These are phyloP conservation scores for Lecanicillium sp. DNA, from an alignment of 2,329 filamentous ascomycete genomes.

Conservation along the genomic window DNA sequence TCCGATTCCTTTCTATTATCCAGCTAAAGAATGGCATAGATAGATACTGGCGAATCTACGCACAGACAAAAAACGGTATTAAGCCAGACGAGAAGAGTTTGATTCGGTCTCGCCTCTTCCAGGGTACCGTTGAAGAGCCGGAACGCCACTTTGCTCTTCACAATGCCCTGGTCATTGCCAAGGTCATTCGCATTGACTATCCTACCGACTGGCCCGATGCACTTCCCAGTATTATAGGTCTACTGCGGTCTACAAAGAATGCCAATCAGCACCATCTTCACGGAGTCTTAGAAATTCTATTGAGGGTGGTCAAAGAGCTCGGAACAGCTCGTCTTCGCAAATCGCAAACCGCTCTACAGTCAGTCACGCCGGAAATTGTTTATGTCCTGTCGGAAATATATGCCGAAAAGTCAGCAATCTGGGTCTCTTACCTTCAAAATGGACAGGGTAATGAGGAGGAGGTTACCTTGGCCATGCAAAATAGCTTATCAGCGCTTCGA, in stretches of 20 bases:
- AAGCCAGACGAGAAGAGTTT: conserved; percentile 66
- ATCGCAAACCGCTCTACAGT: conserved; percentile 69
- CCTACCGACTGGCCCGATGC: conserved; percentile 73
- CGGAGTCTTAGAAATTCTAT: conserved; percentile 65
- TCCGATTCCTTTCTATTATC: conserved; percentile 85
- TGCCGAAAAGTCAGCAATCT: conserved; percentile 59
- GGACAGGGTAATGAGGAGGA: conserved; percentile 50
- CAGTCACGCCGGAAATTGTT: conserved; percentile 75
- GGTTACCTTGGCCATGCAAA: conserved; percentile 58
- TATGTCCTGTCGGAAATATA: conserved; percentile 74
- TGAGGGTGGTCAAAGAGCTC: conserved; percentile 87
- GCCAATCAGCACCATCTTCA: conserved; percentile 58
- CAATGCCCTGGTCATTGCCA: conserved; percentile 80
- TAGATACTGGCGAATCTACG: conserved; percentile 75
- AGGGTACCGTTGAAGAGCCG: conserved; percentile 69
- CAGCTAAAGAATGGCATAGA: conserved; percentile 96
- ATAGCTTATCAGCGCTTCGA: conserved; percentile 72
- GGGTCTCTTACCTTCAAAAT: conserved; percentile 53
- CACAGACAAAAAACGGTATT: conserved; percentile 50
- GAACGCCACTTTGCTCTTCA: conserved; percentile 72
- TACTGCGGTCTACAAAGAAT: conserved; percentile 46
- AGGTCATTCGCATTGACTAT: conserved; percentile 83
- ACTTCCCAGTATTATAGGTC: conserved; percentile 49
- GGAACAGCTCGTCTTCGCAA: conserved; percentile 68
- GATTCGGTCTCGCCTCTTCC: conserved; percentile 68